Evolutionary conservation across 1,139 yeast genomes (phyloP).

Genomic region (Debaryomyces singareniensis): DNA sequence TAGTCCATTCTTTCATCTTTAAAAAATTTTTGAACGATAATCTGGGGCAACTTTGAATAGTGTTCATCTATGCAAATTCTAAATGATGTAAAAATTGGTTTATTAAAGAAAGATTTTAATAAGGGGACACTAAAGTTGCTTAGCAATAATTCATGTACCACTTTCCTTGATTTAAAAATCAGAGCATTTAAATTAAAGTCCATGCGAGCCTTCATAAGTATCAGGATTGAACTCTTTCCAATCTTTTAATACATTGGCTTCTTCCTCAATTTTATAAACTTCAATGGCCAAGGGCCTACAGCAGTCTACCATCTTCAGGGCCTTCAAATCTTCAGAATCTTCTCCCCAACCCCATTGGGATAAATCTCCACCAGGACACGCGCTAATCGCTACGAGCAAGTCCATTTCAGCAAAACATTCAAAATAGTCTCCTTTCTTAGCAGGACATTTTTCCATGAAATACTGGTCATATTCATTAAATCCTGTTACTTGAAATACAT

Average conservation of each 20-base stretch:
- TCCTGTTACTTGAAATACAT: constrained; percentile 67
- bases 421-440: constrained; percentile 50
- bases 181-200: constrained; percentile 19
- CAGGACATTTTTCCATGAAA: constrained; percentile 67
- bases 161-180: neutral
- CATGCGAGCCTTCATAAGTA: constrained; percentile 52
- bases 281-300: constrained; percentile 62
- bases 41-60: no score
- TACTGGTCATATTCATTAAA: constrained; percentile 59
- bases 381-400: constrained; percentile 56
- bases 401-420: constrained; percentile 67
- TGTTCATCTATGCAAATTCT: no score
- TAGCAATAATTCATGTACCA: no score
- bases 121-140: no score
- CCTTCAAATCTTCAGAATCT: constrained; percentile 32
- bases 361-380: constrained; percentile 69
- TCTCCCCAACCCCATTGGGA: constrained; percentile 72
- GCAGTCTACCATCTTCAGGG: constrained; percentile 51
- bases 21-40: no score
- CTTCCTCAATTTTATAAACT: constrained; percentile 47
- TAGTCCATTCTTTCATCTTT: no score
- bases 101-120: no score
- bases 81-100: no score
- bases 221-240: constrained; percentile 51
- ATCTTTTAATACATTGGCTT: constrained; percentile 29